phyloP scores from a whole-genome alignment of 306 rosid genomes.

The Quercus parvula region DNA sequence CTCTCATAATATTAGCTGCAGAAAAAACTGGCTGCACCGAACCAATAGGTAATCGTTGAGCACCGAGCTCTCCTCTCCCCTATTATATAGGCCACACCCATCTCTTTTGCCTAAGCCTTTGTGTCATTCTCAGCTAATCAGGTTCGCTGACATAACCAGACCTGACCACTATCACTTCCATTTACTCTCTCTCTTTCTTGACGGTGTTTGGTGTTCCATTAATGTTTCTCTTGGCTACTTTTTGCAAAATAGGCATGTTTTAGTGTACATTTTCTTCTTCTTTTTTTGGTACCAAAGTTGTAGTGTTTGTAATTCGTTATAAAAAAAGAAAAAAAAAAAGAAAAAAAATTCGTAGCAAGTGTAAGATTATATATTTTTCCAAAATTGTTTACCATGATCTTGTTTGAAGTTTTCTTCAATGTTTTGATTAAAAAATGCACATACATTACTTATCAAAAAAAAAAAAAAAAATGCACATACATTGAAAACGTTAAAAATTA shows the following conservation, averaged over 20 bases:
- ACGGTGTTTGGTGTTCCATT: neutral
- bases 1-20: neutral
- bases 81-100: neutral
- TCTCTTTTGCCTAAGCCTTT: neutral
- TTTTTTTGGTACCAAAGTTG: neutral
- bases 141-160: neutral
- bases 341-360: neutral
- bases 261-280: neutral
- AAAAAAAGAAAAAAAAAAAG: neutral
- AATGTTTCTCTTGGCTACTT: neutral
- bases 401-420: neutral
- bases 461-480: neutral
- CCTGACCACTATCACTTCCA: neutral
- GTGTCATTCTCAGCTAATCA: slow-evolving; percentile 1
- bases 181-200: neutral
- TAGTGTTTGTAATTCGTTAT: neutral
- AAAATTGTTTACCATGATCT: neutral
- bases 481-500: neutral
- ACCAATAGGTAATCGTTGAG: slow-evolving; percentile 13
- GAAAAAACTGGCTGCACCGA: neutral
- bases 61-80: slow-evolving; percentile 25
- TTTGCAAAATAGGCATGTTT: neutral
- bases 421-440: neutral
- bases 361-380: neutral
- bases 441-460: neutral